A percentile compares a stretch with the other conserved stretches of the same genome.
phyloP scores from a whole-genome alignment of 495 filamentous ascomycete species.

The Cenococcum geophilum region DNA sequence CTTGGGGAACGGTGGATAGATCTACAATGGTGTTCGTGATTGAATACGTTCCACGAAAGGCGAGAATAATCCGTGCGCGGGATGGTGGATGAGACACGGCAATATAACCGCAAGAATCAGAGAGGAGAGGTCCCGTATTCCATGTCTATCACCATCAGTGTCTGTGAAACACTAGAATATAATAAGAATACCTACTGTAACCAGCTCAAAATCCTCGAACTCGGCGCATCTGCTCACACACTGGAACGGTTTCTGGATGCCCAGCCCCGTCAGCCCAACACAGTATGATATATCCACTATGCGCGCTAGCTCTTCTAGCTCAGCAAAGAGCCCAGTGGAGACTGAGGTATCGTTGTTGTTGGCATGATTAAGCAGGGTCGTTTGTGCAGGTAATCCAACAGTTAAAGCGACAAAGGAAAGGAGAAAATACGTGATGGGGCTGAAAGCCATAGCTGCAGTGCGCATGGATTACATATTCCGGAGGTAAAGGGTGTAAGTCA shows the following conservation, averaged over 20 bases:
- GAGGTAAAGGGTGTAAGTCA: background rate
- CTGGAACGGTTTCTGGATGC: conserved; percentile 71
- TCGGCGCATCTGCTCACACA: conserved; percentile 79
- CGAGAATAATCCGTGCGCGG: conserved; percentile 66
- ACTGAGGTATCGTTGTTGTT: conserved; percentile 42
- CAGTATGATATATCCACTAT: conserved; percentile 95
- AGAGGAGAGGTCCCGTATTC: conserved; percentile 81
- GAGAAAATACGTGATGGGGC: conserved; percentile 18
- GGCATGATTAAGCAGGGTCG: conserved; percentile 18
- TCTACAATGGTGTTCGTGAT: conserved; percentile 85
- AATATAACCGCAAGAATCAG: conserved; percentile 91
- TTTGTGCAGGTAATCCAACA: background rate
- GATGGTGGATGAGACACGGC: conserved; percentile 67
- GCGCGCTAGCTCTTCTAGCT: conserved; percentile 77
- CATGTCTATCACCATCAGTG: conserved; percentile 54
- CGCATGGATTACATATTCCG: conserved; percentile 22
- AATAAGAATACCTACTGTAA: conserved; percentile 47
- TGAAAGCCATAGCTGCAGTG: conserved; percentile 16
- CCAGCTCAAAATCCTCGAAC: conserved; percentile 70
- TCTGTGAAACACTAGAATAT: background rate
- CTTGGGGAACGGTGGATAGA: conserved; percentile 78
- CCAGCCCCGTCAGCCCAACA: conserved; percentile 65
- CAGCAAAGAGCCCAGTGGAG: conserved; percentile 62
- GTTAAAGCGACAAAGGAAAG: conserved; percentile 4
- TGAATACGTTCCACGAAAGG: conserved; percentile 92